Percentiles rank a stretch among this genome's conserved stretches.
These are phyloP conservation scores for Mycena citricolor DNA, from an alignment of 1,284 basidiomycete species.

Conservation along the genomic window DNA sequence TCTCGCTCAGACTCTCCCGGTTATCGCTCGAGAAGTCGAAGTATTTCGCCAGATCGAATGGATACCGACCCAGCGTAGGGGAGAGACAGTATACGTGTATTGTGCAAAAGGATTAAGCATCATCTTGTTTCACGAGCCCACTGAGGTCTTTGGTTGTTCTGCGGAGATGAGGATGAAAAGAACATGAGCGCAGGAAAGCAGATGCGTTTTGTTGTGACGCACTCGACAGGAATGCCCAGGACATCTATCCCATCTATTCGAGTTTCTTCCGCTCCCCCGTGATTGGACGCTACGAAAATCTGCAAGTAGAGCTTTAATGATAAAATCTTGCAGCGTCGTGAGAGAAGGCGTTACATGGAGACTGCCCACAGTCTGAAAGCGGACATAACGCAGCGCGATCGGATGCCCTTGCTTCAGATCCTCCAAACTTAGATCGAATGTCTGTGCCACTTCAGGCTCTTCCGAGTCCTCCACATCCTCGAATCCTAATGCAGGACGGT, in stretches of 20 bases:
- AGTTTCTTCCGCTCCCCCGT: slow-evolving; percentile 72
- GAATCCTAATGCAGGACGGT: slow-evolving; percentile 67
- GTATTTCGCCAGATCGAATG: slow-evolving; percentile 60
- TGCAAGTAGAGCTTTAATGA: no score
- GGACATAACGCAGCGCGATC: slow-evolving; percentile 68
- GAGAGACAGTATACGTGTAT: no score
- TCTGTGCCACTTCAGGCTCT: slow-evolving; percentile 54
- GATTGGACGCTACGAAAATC: slow-evolving; percentile 80
- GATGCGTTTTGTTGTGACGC: slow-evolving; percentile 33
- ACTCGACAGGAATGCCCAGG: slow-evolving; percentile 66
- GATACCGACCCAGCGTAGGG: no score
- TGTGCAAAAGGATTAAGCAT: no score
- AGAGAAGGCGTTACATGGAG: slow-evolving; percentile 54
- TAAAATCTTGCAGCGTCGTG: no score
- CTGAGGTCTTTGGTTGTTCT: slow-evolving; percentile 59
- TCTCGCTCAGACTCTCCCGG: slow-evolving; percentile 43
- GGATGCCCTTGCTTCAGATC: slow-evolving; percentile 37
- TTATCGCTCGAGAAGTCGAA: slow-evolving; percentile 57
- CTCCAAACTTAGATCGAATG: slow-evolving; percentile 50
- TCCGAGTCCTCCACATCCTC: slow-evolving; percentile 56
- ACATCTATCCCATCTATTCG: slow-evolving; percentile 78
- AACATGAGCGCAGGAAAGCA: neutral
- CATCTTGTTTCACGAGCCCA: slow-evolving; percentile 50
- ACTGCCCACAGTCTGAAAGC: slow-evolving; percentile 77
- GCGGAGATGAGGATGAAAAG: slow-evolving; percentile 17